A percentile compares a stretch with the other conserved stretches of the same genome.
Conservation (phyloP, 495 filamentous ascomycete genomes). For the Glonium stellatum region DNA sequence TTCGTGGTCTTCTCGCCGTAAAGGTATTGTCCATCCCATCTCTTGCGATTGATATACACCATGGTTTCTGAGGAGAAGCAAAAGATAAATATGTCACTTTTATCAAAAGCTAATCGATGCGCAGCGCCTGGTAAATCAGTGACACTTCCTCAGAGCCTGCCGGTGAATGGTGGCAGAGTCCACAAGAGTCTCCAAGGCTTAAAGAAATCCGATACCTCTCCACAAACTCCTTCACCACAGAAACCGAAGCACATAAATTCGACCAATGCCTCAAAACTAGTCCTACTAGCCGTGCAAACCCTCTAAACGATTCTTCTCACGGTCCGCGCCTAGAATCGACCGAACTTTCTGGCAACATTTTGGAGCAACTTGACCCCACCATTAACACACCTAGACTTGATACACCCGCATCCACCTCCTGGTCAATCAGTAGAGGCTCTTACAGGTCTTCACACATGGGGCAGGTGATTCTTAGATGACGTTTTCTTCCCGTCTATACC, state of each 20-base stretch:
- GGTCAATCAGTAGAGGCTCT: no score
- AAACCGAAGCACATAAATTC: no score
- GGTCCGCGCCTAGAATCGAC: no score
- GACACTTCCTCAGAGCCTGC: background rate
- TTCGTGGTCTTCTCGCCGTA: slow-evolving; percentile 17
- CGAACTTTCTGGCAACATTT: no score
- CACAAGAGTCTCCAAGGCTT: background rate
- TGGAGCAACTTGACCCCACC: no score
- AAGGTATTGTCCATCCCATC: slow-evolving; percentile 10
- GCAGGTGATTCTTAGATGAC: background rate
- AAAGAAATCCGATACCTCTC: background rate
- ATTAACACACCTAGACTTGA: no score
- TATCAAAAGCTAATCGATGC: background rate
- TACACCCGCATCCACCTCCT: no score
- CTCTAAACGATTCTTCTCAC: no score
- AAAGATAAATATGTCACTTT: background rate
- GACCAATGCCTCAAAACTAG: no score
- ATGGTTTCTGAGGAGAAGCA: background rate
- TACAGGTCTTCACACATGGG: no score
- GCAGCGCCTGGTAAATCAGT: background rate
- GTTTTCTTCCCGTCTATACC: background rate
- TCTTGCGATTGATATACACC: background rate
- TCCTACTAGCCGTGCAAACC: no score
- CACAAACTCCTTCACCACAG: background rate
- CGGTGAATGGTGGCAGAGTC: background rate